phyloP scores from a whole-genome alignment of 208 protist species.

The Trypanosoma congolense region DNA sequence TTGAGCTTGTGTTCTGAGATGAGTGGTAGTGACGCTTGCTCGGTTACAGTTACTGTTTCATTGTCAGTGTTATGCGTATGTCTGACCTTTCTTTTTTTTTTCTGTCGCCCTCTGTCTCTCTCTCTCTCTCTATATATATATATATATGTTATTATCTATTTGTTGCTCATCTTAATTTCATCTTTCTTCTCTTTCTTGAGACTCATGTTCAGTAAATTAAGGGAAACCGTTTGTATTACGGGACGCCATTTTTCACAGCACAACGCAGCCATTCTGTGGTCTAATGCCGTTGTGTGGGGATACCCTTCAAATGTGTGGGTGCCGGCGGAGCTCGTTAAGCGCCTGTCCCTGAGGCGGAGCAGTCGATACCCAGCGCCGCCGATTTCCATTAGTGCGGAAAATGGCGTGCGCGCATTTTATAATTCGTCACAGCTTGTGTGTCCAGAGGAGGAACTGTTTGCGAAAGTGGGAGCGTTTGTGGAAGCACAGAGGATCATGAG shows the following conservation, averaged over 20 bases:
- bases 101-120: too few species aligned
- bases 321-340: constrained; percentile 21
- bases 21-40: too few species aligned
- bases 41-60: too few species aligned
- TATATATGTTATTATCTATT: too few species aligned
- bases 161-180: too few species aligned
- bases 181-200: constrained; percentile 1
- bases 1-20: too few species aligned
- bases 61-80: too few species aligned
- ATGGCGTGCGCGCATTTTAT: constrained; percentile 32
- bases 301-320: constrained; percentile 46
- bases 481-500: neutral
- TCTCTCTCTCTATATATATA: too few species aligned
- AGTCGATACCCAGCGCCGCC: constrained; percentile 1
- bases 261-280: constrained; percentile 31
- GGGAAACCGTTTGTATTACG: constrained; percentile 25
- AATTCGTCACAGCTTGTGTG: constrained; percentile 41
- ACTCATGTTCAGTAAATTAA: neutral
- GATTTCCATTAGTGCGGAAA: constrained; percentile 20
- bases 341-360: constrained; percentile 21
- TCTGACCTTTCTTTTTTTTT: too few species aligned
- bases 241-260: constrained; percentile 34
- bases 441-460: constrained; percentile 17
- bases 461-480: constrained; percentile 6
- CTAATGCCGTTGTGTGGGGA: constrained; percentile 19